Percentiles rank a stretch among this genome's conserved stretches.
Evolutionary conservation across 371 early-diverging fungal genomes (phyloP).

Genomic region (Actinomortierella ambigua): DNA sequence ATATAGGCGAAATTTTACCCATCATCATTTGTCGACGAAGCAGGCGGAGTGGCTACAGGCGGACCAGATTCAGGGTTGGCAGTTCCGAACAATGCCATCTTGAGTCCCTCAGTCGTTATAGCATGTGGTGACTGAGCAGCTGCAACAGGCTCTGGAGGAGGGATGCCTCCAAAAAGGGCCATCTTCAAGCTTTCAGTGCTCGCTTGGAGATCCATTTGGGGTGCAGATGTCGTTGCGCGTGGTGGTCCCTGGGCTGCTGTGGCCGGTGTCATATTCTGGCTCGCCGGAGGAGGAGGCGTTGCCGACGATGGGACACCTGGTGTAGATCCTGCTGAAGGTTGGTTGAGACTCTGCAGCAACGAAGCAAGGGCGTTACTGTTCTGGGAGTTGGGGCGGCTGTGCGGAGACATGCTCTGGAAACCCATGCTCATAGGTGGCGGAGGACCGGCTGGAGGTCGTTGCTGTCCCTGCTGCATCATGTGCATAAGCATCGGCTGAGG

Average conservation of each 20-base stretch:
- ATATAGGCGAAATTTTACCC: too few relatives aligned
- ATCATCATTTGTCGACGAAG: too few relatives aligned
- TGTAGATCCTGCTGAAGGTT: slow-evolving; percentile 22
- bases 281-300: slow-evolving; percentile 10
- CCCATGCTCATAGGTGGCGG: too few relatives aligned
- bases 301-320: slow-evolving; percentile 11
- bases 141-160: slow-evolving; percentile 22
- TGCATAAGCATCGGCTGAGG: slow-evolving; percentile 32
- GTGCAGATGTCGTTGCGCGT: slow-evolving; percentile 16
- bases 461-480: slow-evolving; percentile 38
- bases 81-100: slow-evolving; percentile 37
- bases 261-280: slow-evolving; percentile 5
- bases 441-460: slow-evolving; percentile 25
- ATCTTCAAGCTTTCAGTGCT: slow-evolving; percentile 46
- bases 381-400: slow-evolving; percentile 17
- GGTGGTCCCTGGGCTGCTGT: slow-evolving; percentile 14
- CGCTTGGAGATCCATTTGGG: slow-evolving; percentile 33
- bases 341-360: slow-evolving; percentile 38
- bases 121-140: slow-evolving; percentile 17
- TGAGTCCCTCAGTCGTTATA: slow-evolving; percentile 33
- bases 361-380: slow-evolving; percentile 30
- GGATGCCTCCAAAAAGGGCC: slow-evolving; percentile 40
- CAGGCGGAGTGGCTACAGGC: too few relatives aligned
- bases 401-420: slow-evolving; percentile 19
- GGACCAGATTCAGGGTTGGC: too few relatives aligned